phyloP scores from a whole-genome alignment of 495 filamentous ascomycete species.

The Talaromyces thailandensis region DNA sequence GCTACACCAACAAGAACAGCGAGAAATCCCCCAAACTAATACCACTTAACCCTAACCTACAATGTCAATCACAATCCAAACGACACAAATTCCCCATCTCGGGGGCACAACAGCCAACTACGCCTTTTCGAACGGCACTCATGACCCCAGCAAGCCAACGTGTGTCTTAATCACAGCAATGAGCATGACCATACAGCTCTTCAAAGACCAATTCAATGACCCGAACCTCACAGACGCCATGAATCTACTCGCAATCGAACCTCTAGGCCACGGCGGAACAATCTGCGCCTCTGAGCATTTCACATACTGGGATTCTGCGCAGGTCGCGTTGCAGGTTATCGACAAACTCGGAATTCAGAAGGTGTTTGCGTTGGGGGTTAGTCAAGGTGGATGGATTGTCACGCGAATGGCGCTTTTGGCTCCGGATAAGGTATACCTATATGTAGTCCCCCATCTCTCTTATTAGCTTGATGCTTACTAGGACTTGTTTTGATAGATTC shows the following conservation, averaged over 20 bases:
- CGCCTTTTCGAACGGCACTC: conserved; percentile 26
- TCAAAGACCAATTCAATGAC: conserved; percentile 39
- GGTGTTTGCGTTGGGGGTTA: conserved; percentile 53
- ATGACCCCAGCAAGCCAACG: conserved; percentile 48
- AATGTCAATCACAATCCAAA: neutral
- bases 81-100: conserved; percentile 30
- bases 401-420: conserved; percentile 52
- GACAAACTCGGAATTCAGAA: conserved; percentile 47
- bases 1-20: neutral
- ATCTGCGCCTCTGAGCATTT: conserved; percentile 32
- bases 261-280: conserved; percentile 45
- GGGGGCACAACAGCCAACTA: conserved; percentile 48
- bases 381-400: conserved; percentile 58
- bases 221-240: conserved; percentile 29
- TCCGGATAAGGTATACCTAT: conserved; percentile 41
- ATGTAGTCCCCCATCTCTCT: neutral
- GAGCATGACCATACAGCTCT: conserved; percentile 44
- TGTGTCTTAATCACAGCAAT: conserved; percentile 50
- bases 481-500: conserved; percentile 28
- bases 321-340: conserved; percentile 40
- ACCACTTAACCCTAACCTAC: neutral
- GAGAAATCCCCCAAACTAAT: neutral
- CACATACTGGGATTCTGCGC: conserved; percentile 48
- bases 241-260: conserved; percentile 49
- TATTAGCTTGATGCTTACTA: neutral